These are phyloP conservation scores for Closterium sp. DNA, from an alignment of 139 green algal genomes.

Conservation along the genomic window DNA sequence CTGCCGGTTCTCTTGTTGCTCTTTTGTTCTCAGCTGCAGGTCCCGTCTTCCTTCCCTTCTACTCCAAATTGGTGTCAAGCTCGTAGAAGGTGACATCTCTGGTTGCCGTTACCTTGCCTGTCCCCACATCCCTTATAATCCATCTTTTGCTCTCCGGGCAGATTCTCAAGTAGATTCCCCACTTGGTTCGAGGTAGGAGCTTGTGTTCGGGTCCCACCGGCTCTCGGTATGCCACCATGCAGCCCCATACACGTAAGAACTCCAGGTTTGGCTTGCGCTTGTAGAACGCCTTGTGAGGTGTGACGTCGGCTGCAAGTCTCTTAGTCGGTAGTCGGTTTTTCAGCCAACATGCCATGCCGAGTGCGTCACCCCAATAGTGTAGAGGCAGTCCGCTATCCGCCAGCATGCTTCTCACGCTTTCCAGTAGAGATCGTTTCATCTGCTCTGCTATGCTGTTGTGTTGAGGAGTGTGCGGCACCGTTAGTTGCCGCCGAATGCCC, in stretches of 20 bases:
- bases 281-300: not conserved
- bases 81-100: not conserved
- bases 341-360: not conserved
- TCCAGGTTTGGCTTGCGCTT: not conserved
- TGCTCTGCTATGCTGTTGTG: not conserved
- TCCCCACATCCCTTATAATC: not conserved
- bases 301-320: not conserved
- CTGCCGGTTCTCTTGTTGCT: not conserved
- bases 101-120: not conserved
- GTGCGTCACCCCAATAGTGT: not conserved
- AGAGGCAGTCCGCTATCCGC: not conserved
- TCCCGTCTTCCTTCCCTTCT: not conserved
- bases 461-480: not conserved
- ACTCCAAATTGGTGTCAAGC: not conserved
- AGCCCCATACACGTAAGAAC: not conserved
- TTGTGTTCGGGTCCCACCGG: not conserved
- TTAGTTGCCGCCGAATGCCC: not conserved
- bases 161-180: not conserved
- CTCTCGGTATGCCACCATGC: not conserved
- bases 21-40: too few relatives aligned
- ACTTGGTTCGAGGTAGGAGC: not conserved
- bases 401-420: not conserved
- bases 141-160: not conserved
- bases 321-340: not conserved
- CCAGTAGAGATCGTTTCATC: not conserved